Percentiles rank a stretch among this genome's conserved stretches.
Evolutionary conservation across 345 rosid species (phyloP).

Genomic region (Dipteronia sinensis): DNA sequence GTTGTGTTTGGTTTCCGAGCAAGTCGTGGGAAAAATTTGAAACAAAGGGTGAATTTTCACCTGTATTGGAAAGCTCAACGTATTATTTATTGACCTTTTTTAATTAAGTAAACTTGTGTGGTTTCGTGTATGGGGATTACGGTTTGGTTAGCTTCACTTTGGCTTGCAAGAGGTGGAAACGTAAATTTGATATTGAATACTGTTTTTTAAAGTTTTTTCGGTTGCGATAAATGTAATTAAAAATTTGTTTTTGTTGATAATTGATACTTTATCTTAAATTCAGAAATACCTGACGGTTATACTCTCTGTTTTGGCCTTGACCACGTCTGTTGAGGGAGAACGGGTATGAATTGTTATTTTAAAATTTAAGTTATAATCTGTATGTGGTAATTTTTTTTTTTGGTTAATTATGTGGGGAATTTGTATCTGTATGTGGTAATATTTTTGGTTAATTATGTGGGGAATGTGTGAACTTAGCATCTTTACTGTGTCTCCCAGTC

Average conservation of each 20-base stretch:
- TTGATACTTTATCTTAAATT: conserved; percentile 26
- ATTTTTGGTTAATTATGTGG: not conserved
- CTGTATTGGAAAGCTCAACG: not conserved
- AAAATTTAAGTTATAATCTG: conserved; percentile 8
- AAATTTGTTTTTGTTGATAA: not conserved
- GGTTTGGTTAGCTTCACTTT: not conserved
- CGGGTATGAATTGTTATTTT: conserved; percentile 54
- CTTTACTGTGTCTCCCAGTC: not conserved
- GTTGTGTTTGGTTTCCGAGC: not conserved
- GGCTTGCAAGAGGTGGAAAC: not conserved
- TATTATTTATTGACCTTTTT: not conserved
- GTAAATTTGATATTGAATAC: not conserved
- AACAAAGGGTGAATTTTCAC: not conserved
- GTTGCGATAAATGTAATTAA: not conserved
- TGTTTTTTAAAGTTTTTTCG: too few species aligned
- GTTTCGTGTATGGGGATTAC: not conserved
- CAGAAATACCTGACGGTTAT: conserved; percentile 89
- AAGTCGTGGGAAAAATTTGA: not conserved
- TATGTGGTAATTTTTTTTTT: not conserved
- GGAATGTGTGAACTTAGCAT: not conserved
- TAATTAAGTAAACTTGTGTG: too few species aligned
- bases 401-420: too few species aligned
- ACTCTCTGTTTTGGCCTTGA: conserved; percentile 85
- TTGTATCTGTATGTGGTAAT: too few species aligned
- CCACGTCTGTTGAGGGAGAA: conserved; percentile 97